These are phyloP conservation scores for Escovopsis sp. DNA, from an alignment of 2,329 filamentous ascomycete species.

Conservation along the genomic window DNA sequence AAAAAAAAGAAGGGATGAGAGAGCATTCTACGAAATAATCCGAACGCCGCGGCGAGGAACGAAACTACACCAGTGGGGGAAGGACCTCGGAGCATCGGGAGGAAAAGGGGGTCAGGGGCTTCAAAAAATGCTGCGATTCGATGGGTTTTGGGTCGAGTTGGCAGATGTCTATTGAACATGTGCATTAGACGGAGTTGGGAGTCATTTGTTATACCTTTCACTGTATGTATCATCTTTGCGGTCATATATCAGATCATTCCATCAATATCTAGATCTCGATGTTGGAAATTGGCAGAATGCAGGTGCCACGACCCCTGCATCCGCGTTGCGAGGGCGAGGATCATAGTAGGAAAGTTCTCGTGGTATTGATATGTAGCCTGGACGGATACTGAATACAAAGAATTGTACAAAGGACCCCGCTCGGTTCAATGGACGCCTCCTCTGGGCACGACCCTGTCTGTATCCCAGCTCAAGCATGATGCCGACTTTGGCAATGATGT, in stretches of 20 bases:
- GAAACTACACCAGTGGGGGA: background rate
- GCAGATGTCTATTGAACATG: constrained; percentile 23
- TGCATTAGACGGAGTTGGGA: constrained; percentile 31
- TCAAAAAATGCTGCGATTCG: background rate
- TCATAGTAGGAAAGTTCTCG: background rate
- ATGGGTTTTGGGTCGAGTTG: constrained; percentile 2
- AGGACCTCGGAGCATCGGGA: constrained; percentile 1
- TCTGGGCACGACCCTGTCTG: background rate
- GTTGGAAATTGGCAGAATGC: no score
- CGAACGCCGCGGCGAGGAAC: no score
- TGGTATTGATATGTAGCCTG: constrained; percentile 2
- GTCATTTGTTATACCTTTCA: constrained; percentile 19
- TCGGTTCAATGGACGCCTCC: constrained; percentile 5
- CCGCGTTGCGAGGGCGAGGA: background rate
- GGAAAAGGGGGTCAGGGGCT: no score
- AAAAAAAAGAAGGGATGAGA: constrained; percentile 6
- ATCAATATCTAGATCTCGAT: no score
- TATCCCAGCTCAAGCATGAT: background rate
- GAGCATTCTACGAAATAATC: background rate
- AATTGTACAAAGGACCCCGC: constrained; percentile 6
- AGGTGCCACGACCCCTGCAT: background rate
- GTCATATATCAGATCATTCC: background rate
- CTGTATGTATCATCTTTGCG: constrained; percentile 1
- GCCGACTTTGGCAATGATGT: no score
- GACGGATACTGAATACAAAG: no score